Conservation (phyloP, 1,284 basidiomycete genomes). For the Boletus mariae region DNA sequence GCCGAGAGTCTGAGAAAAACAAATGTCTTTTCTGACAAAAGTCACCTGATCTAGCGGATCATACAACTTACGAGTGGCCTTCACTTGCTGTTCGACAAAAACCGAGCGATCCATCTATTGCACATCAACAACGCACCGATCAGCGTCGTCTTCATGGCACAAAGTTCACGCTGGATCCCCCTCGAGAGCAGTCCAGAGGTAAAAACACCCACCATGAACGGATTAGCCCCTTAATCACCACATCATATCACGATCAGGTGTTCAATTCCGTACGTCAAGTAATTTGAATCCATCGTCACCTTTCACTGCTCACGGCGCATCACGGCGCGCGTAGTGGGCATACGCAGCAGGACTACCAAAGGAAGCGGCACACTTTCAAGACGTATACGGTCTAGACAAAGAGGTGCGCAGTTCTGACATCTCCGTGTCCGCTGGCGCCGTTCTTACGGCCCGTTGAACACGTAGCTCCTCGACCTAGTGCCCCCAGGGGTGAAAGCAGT, state of each 20-base stretch:
- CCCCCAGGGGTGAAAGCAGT: conserved; percentile 75
- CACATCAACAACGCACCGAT: background rate
- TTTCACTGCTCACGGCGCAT: background rate
- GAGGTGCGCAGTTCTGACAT: conserved; percentile 43
- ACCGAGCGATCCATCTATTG: background rate
- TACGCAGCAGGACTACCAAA: conserved; percentile 65
- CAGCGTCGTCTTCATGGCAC: conserved; percentile 15
- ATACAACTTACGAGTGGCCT: background rate
- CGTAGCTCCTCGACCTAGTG: conserved; percentile 65
- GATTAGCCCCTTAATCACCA: conserved; percentile 8
- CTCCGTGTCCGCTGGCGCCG: background rate
- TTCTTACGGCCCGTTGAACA: background rate
- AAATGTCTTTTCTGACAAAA: background rate
- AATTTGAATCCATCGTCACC: background rate
- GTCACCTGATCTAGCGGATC: background rate
- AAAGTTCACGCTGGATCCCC: conserved; percentile 57
- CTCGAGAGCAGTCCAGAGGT: conserved; percentile 78
- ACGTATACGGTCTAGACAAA: conserved; percentile 79
- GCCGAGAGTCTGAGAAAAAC: no score
- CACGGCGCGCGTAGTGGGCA: conserved; percentile 59
- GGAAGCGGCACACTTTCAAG: conserved; percentile 61
- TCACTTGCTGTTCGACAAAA: background rate
- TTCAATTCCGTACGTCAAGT: conserved; percentile 44
- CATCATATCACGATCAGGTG: conserved; percentile 36
- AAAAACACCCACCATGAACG: conserved; percentile 11